Conservation (phyloP, 495 filamentous ascomycete species). For the Achaetomiella virescens region DNA sequence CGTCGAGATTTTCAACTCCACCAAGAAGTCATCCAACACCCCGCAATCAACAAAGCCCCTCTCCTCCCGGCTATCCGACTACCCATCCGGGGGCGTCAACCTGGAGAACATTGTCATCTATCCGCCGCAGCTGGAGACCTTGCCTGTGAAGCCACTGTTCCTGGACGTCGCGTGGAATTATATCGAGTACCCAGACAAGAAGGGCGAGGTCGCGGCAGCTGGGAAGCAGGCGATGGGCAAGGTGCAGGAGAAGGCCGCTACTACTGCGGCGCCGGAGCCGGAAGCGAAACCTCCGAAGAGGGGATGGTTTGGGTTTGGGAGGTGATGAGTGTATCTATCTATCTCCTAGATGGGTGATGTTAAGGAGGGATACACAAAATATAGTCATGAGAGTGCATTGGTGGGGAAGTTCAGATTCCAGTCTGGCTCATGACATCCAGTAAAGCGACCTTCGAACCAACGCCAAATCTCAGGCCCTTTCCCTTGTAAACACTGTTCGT, state of each 20-base stretch:
- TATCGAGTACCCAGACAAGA: conserved; percentile 78
- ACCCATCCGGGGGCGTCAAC: conserved; percentile 59
- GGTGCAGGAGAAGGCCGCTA: conserved; percentile 5
- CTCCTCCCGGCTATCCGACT: conserved; percentile 67
- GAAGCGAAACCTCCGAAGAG: conserved; percentile 52
- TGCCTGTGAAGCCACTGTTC: conserved; percentile 94
- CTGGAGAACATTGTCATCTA: conserved; percentile 76
- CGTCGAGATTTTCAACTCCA: conserved; percentile 65
- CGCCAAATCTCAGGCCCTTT: too few relatives aligned
- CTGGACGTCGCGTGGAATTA: conserved; percentile 98
- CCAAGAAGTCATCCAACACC: conserved; percentile 14
- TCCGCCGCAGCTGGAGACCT: conserved; percentile 71
- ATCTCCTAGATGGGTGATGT: background rate
- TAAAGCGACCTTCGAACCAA: too few relatives aligned
- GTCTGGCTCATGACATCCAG: too few relatives aligned
- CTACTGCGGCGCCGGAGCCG: conserved; percentile 25
- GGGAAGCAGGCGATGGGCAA: conserved; percentile 19
- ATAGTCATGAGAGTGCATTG: too few relatives aligned
- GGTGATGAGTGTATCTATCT: too few relatives aligned
- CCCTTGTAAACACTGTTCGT: too few relatives aligned
- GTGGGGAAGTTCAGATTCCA: too few relatives aligned
- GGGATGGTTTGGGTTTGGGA: conserved; percentile 88
- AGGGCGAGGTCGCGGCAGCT: conserved; percentile 24
- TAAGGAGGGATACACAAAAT: conserved; percentile 33
- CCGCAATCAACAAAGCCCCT: conserved; percentile 40